Evolutionary conservation across 75 land plant species (phyloP).

Genomic region (Pinus taeda): DNA sequence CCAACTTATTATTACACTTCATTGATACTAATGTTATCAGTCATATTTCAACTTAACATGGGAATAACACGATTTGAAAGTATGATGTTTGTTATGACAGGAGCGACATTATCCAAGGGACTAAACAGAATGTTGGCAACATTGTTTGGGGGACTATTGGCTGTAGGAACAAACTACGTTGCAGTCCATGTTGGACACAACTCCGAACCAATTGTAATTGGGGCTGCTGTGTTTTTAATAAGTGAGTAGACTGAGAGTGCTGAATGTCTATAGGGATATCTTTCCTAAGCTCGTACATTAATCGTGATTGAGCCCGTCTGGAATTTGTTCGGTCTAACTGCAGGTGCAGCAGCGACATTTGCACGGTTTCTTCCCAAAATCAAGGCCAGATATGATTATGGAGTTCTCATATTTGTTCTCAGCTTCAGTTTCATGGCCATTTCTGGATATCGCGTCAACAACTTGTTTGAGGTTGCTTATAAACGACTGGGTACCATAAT

Average conservation of each 20-base stretch:
- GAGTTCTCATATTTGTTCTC: slow-evolving; percentile 58
- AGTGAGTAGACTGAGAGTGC: slow-evolving; percentile 13
- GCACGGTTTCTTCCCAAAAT: slow-evolving; percentile 45
- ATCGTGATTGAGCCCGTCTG: no score
- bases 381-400: slow-evolving; percentile 59
- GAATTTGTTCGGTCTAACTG: background rate
- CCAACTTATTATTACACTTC: no score
- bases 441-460: slow-evolving; percentile 35
- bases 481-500: slow-evolving; percentile 34
- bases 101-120: slow-evolving; percentile 56
- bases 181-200: slow-evolving; percentile 35
- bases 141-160: slow-evolving; percentile 51
- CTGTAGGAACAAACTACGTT: slow-evolving; percentile 42
- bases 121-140: slow-evolving; percentile 65
- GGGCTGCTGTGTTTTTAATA: slow-evolving; percentile 36
- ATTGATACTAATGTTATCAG: no score
- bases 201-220: slow-evolving; percentile 33
- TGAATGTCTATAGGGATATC: no score
- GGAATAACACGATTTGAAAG: no score
- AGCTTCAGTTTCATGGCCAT: slow-evolving; percentile 57
- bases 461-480: slow-evolving; percentile 25
- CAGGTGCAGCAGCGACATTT: slow-evolving; percentile 56
- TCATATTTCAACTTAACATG: no score
- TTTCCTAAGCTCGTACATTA: no score
- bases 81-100: slow-evolving; percentile 11